Evolutionary conservation across 331 rosid species (phyloP), one percentile per base, ranked within the genome.

Genomic region (Rhamnella rubrinervis): DNA sequence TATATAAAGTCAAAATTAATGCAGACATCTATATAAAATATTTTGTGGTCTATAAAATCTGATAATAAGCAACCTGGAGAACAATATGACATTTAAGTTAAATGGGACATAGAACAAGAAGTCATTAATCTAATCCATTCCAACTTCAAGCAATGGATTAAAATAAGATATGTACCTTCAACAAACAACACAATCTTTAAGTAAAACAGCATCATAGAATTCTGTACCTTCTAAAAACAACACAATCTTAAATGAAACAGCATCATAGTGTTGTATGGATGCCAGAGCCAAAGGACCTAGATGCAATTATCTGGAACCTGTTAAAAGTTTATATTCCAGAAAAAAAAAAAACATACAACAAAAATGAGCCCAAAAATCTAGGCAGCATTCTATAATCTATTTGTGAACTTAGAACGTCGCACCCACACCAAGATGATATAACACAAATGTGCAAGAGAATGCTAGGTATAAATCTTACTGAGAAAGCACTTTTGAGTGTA

Each of bases 291-390:
- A 83, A 83, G 82, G 83, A 86, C 89, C 88, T 87, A 87, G 82
- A 84, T 79, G 84, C 87, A 90, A 85, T 85, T 84, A 79, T 86
- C 75, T 80, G 87, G 85, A 84, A 90, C 85, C 81, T 71, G 96
- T 84, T 81, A 83, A 85, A 72, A 86, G 74, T 75, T 84, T 73
- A 66, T 75, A 70, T 75, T 74, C 84, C 77, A 75, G 31, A 60
- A 65, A 60, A 65, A 40, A 75, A 81, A 72, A 71, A 74, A 61
- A 81, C 83, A 60, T 66, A 77, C 59, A 74, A 58, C 14, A 38
- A 59, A 73, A 61, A 39, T 55, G 52, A 47, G 63, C 68, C 64
- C 75, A 31, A 60, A 73, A 23, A 70, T 66, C 13, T 20, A 57
- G 37, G 49, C 8, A 44, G 56, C 61, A 66, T 58, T 13, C 63